A percentile compares a stretch with the other conserved stretches of the same genome.
These are phyloP conservation scores for Allantophomopsis lycopodina DNA, from an alignment of 2,329 filamentous ascomycete genomes.

Conservation along the genomic window DNA sequence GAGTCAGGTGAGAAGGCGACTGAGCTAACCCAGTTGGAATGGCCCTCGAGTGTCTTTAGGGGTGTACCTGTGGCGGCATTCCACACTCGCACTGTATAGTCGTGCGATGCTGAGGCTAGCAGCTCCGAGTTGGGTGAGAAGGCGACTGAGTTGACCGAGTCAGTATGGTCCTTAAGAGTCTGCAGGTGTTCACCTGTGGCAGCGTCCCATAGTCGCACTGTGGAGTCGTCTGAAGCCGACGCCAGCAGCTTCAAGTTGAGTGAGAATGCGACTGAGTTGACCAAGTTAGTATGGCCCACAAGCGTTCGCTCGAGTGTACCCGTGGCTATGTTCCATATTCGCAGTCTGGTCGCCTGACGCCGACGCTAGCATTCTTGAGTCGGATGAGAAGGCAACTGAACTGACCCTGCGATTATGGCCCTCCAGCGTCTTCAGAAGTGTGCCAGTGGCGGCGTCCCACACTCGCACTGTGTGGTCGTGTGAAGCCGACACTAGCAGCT, in stretches of 20 bases:
- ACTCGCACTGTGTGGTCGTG: no score
- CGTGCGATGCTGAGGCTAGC: background rate
- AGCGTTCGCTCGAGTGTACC: no score
- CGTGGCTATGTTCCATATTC: slow-evolving; percentile 1
- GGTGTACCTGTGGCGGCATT: no score
- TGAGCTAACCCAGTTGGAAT: no score
- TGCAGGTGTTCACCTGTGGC: background rate
- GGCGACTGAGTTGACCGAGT: background rate
- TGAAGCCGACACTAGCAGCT: background rate
- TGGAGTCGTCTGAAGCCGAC: no score
- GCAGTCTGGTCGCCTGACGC: background rate
- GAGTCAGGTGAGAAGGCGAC: slow-evolving; percentile 1
- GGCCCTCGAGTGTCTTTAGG: background rate
- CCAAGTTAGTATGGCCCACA: background rate
- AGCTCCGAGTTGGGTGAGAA: no score
- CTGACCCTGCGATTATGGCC: background rate
- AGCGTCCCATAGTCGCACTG: no score
- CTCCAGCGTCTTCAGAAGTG: background rate
- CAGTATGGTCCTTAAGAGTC: background rate
- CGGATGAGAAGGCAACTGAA: background rate
- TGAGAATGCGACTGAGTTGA: background rate
- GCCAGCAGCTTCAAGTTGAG: no score
- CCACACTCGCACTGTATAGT: no score
- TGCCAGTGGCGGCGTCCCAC: background rate
- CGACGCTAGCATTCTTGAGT: background rate